Evolutionary conservation across 495 filamentous ascomycete genomes (phyloP), one percentile per base, ranked within the genome.

Genomic region (Pyrenula massariospora): DNA sequence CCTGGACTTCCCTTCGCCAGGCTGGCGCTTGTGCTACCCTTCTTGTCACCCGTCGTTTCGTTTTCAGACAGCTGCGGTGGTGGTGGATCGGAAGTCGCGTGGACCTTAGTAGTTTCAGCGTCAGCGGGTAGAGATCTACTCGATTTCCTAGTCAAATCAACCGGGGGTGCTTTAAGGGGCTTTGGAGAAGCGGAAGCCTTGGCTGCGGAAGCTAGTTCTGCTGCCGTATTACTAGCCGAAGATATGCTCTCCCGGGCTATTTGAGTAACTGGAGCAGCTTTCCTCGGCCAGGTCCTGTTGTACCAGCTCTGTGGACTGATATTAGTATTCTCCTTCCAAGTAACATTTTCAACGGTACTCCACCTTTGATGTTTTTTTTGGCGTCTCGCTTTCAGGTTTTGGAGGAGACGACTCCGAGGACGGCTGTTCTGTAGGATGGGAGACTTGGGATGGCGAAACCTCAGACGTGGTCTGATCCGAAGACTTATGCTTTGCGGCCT

Each of bases 231-330:
- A 60, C 73, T 66, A 56, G 78, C 70, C 60, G 79, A 85, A 55
- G 84, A 77, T 31, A 90, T 88, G 54, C 83, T 88, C 71, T 91
- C 86, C 66, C 83, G 84, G 56, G 84, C 86, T 66, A 89, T 79
- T 69, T 87, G 79, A 52, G 83, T 89, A 54, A 87, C 84, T 51
- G 87, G 78, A 42, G 77, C 73, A 23, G 87, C 84, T 67, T 91
- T 91, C 42, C 77, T 75, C 22, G 85, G 81, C 84, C 84, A 91
- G 52, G 78, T 79, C 31, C 71, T 73, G 10, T 77, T 74, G 60
- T 84, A 83, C 67, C 75, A 78, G 52, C 63, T 70, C 69, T 76
- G 58, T 22, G 11, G 20, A 52, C 50, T 5, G 31, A 15, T 8
- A 15, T 42, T 42, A 42, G 31, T 42, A 42, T 42, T 42, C 8